Evolutionary conservation across 768 basidiomycete species (phyloP), one percentile per base, ranked within the genome.

Genomic region (Leucocoprinus birnbaumii): DNA sequence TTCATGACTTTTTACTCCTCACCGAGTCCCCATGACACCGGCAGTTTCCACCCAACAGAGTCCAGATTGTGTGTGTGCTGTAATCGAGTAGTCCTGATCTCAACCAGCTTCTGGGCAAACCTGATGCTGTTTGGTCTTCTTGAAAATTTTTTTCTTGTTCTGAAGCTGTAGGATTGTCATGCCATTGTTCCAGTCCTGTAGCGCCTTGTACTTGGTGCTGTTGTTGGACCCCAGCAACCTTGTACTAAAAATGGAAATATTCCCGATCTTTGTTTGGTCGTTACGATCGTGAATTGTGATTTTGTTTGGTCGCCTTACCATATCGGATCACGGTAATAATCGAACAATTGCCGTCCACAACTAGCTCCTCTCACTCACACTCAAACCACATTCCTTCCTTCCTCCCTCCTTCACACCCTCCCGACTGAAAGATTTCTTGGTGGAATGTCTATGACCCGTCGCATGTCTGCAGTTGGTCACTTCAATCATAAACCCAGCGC

Each of bases 391-490:
- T 46, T 37, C 16, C 13, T 13, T 27, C 38, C 6, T 31, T 35
- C 31, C 6, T 48, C 24, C 10, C 51, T 31, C 3, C 34, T 49
- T 52, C 24, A 53, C 14, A 40, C n/a, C 31, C 22, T 44, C 26
- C 16, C 35, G 13, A 26, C 43, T 14, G 14, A 35, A 35, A n/a
- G n/a, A n/a, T 27, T 41, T 22, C n/a, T 46, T 44, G 47, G 41
- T 60, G 37, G 27, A 42, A 26, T 37, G 58, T 68, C 77, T 64
- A 80, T 82, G 79, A 73, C 80, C 18, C 74, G 76, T 58, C 79
- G 72, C 66, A 63, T 80, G 40, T 71, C 73, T 22, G 66, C 71
- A 26, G 50, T 62, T 45, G 72, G 73, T 26, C 67, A 71, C 48
- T 64, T 70, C 52, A 67, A 65, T 34, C 27, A 48, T 13, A 50